Evolutionary conservation across 306 rosid species (phyloP), one percentile per base, ranked within the genome.

Genomic region (Sindora glabra): DNA sequence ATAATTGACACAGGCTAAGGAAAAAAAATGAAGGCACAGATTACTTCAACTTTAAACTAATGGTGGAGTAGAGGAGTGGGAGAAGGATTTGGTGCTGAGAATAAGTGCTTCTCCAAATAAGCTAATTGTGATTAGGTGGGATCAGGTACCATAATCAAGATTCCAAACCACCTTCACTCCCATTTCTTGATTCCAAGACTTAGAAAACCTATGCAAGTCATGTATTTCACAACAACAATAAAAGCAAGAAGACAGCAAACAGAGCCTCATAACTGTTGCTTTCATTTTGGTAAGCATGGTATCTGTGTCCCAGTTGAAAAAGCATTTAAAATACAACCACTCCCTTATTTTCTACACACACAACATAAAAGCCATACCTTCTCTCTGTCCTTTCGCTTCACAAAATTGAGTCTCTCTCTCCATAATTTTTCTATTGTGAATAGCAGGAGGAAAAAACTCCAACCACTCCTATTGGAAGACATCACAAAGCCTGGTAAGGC

Each of bases 11-110:
- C 69, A 66, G 69, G 79, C 49, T 79, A 62, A 49, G 59, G 49
- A 80, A 41, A n/a, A n/a, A n/a, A 59, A 8, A 61, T 13, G 53
- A 65, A 48, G 62, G 59, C 64, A 51, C 27, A 55, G 46, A 68
- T 67, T 47, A 22, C 57, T 53, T 70, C 21, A 62, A 53, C 71
- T 56, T 74, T 51, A 39, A 57, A 24, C 36, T 52, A 60, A 70
- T 50, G 46, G 51, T 38, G 67, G 59, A 36, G 73, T 56, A 74
- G 34, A n/a, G 42, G 46, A 74, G 79, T 81, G 79, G 85, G 49
- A 57, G 68, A 75, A 59, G 75, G 89, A 87, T 79, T 78, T 81
- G 81, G 87, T 82, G 74, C 81, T 59, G 16, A 65, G 92, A n/a
- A n/a, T n/a, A n/a, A n/a, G n/a, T n/a, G n/a, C n/a, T n/a, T n/a